These are phyloP conservation scores for Dalbergia cultrata DNA, from an alignment of 306 rosid genomes.

Conservation along the genomic window DNA sequence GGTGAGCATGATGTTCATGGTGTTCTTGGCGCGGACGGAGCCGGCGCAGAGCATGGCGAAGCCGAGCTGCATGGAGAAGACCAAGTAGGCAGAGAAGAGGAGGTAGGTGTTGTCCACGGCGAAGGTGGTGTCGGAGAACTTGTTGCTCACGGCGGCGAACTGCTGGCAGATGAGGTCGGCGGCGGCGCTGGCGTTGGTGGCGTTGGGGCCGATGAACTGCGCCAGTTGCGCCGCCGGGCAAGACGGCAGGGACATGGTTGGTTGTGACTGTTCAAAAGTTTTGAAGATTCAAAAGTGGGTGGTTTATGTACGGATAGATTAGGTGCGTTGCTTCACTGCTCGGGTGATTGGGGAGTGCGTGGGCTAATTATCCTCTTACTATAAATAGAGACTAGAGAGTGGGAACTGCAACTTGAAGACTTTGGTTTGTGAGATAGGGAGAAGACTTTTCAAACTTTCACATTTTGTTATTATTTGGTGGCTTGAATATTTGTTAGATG, in stretches of 20 bases:
- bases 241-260: conserved; percentile 43
- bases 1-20: conserved; percentile 99
- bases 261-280: background rate
- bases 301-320: background rate
- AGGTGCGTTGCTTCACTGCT: no score
- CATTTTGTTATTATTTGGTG: background rate
- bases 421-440: background rate
- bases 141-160: conserved; percentile 48
- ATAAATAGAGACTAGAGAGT: background rate
- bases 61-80: conserved; percentile 97
- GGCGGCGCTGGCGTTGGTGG: conserved; percentile 64
- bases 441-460: conserved; percentile 15
- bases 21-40: conserved; percentile 97
- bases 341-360: background rate
- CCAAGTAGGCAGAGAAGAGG: conserved; percentile 94
- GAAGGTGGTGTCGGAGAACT: conserved; percentile 55
- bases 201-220: conserved; percentile 64
- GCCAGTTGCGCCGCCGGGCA: conserved; percentile 63
- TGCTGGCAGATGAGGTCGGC: conserved; percentile 68
- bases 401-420: background rate
- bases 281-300: background rate
- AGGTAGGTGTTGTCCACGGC: conserved; percentile 86
- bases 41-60: conserved; percentile 99
- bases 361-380: no score
- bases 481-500: no score